Evolutionary conservation across 2,329 filamentous ascomycete genomes (phyloP), one percentile per base, ranked within the genome.

Genomic region (Monilinia laxa): DNA sequence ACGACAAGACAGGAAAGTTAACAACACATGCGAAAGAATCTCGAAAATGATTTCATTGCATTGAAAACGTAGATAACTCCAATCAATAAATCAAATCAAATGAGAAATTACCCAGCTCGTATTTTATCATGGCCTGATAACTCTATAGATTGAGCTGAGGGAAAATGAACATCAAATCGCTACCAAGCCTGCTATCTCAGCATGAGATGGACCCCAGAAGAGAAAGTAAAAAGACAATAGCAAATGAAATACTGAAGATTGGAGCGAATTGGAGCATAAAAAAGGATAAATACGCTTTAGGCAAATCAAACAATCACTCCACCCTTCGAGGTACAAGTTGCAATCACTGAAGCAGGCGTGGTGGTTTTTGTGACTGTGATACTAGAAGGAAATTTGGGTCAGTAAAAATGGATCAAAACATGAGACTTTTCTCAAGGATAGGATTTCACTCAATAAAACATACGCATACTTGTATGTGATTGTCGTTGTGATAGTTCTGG

Each of bases 351-450:
- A 38, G 64, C n/a, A 18, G 64, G 64, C 11, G 56, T 65, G 18
- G 64, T 38, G 18, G 64, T 62, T 35, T 53, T 62, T 35, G 64
- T 65, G 25, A 65, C 62, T 0, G 56, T 65, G 49, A 65, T 38
- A 35, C 64, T 65, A 65, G 38, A 23, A 14, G 35, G 23, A 51
- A 38, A 6, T 4, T 25, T 7, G 42, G 14, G 10, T 45, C 45
- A 62, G 51, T n/a, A 18, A n/a, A 31, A 23, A 47, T 20, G 25
- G 23, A 53, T 38, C 6, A 51, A 54, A 53, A 3, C 3, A 18
- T 35, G 64, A 25, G 35, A 25, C 3, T 31, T 14, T 16, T 23
- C 25, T n/a, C 6, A 14, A 38, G 5, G 25, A 38, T 38, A 16
- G 45, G 1, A 45, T 10, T 52, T 35, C 47, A 65, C 20, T 9